phyloP scores from a whole-genome alignment of 208 protist genomes.

The Herpetomonas tarakana region DNA sequence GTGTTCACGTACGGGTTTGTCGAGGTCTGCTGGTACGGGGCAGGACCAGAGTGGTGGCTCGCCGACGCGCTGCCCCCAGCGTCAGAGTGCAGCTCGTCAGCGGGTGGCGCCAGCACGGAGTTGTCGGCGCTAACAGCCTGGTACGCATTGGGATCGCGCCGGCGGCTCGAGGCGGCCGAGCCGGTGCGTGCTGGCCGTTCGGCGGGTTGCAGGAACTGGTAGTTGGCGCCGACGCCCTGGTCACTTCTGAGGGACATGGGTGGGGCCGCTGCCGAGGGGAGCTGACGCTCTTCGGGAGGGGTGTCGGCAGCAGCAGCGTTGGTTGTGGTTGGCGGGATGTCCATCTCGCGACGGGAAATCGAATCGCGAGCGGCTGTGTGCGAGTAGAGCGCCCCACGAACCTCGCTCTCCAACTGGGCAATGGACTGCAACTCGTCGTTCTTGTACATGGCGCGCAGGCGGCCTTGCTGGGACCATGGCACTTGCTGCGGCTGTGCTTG shows the following conservation, averaged over 20 bases:
- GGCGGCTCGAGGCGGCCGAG: slow-evolving; percentile 9
- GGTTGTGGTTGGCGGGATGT: slow-evolving; percentile 9
- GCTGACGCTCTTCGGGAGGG: slow-evolving; percentile 9
- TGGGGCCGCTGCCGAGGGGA: neutral
- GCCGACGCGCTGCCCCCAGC: neutral
- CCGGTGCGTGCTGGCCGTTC: neutral
- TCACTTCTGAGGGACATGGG: neutral
- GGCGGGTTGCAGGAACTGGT: neutral
- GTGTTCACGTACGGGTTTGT: slow-evolving; percentile 8
- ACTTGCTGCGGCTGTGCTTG: neutral
- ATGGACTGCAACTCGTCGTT: slow-evolving; percentile 49
- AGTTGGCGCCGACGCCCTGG: neutral
- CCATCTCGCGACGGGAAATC: slow-evolving; percentile 3
- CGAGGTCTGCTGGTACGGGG: slow-evolving; percentile 2
- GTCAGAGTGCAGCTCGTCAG: slow-evolving; percentile 4
- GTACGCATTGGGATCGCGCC: slow-evolving; percentile 20
- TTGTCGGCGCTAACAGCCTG: slow-evolving; percentile 9
- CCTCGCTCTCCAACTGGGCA: slow-evolving; percentile 52
- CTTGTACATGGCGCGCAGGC: slow-evolving; percentile 44
- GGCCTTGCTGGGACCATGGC: slow-evolving; percentile 32
- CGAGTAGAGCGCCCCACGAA: slow-evolving; percentile 35
- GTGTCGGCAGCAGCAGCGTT: slow-evolving; percentile 4
- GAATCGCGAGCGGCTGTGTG: slow-evolving; percentile 31
- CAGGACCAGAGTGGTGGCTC: neutral
- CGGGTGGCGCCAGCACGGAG: neutral